These are phyloP conservation scores for Aleurites moluccanus DNA, from an alignment of 441 rosid genomes.

Conservation along the genomic window DNA sequence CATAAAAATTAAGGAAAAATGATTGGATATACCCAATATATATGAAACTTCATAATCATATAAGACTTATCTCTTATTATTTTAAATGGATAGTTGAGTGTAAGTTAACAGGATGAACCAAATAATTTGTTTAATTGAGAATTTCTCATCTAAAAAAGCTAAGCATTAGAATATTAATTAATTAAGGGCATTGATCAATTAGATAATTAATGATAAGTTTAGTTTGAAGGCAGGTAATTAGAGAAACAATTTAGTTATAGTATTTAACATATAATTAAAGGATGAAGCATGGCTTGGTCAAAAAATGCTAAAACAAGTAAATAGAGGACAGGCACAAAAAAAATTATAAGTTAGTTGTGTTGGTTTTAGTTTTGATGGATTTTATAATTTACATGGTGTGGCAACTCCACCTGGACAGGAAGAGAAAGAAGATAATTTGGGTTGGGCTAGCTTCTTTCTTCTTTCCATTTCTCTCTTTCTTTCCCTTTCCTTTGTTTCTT, in stretches of 20 bases:
- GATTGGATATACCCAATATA: no score
- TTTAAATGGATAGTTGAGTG: no score
- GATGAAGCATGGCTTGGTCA: constrained; percentile 29
- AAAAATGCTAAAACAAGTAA: constrained; percentile 29
- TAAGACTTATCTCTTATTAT: no score
- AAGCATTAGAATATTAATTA: no score
- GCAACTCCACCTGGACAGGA: background rate
- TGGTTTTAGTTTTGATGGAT: background rate
- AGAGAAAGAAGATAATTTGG: constrained; percentile 12
- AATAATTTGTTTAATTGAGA: no score
- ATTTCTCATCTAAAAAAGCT: no score
- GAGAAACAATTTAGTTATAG: background rate
- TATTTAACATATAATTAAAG: background rate
- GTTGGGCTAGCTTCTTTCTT: constrained; percentile 14
- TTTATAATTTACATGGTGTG: constrained; percentile 13
- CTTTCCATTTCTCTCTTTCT: background rate
- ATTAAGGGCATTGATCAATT: no score
- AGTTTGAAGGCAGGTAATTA: no score
- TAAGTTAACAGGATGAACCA: no score
- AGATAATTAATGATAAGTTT: no score
- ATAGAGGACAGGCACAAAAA: constrained; percentile 9
- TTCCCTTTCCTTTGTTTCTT: background rate
- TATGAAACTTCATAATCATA: no score
- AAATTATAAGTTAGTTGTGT: background rate
- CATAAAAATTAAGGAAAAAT: no score